Evolutionary conservation across 148 eudicot genomes (phyloP), one percentile per base, ranked within the genome.

Genomic region (Rheum nobile): DNA sequence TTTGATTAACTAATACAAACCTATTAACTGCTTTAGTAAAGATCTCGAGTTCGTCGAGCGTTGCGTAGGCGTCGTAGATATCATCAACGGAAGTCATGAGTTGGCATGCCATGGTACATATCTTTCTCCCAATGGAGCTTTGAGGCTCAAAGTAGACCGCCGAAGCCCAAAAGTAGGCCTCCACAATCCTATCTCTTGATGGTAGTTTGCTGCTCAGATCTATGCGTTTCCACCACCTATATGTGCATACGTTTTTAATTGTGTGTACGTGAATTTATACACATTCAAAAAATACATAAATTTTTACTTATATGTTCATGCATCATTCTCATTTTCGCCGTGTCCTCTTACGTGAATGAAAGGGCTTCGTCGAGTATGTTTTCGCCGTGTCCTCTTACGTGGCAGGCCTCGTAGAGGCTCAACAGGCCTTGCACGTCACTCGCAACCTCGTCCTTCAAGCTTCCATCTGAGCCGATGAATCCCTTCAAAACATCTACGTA

Each of bases 171-270:
- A 85, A 82, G 72, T 48, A 71, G 10, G 48, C 73, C 50, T 71
- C 73, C 31, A 71, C 73, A 39, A 71, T 38, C 32, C 73, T 71
- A 69, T 69, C 72, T 69, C 72, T 69, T 19, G 46, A n/a, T 69
- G 73, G 73, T 26, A 85, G 46, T 70, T 75, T 74, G 31, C 71
- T 39, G 11, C 50, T 42, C 1, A 74, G 28, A 32, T 77, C 75
- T 26, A 82, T 31, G 19, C 63, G 72, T 3, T 82, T 76, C 87
- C 85, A 84, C 87, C 89, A 86, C 79, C 89, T 86, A 43, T 84
- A 42, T n/a, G 2, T 35, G 4, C 4, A 35, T 35, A 35, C n/a
- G n/a, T n/a, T n/a, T n/a, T n/a, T n/a, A n/a, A n/a, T n/a, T n/a
- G n/a, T n/a, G n/a, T n/a, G n/a, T n/a, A n/a, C n/a, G n/a, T n/a